Conservation (phyloP, 768 basidiomycete genomes). For the Mycena galericulata region DNA sequence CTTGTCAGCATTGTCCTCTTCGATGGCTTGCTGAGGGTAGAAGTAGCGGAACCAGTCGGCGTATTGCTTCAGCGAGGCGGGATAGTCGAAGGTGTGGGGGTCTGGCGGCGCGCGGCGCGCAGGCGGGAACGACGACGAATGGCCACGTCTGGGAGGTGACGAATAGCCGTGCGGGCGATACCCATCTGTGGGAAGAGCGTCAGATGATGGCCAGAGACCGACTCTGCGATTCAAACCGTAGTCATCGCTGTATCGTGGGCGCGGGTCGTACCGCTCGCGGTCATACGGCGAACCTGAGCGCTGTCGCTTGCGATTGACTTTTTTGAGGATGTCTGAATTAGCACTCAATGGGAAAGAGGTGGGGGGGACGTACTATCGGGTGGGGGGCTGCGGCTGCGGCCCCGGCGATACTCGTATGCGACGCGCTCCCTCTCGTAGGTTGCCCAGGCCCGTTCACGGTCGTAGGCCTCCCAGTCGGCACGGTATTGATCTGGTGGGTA, state of each 20-base stretch:
- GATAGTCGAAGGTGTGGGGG: conserved; percentile 85
- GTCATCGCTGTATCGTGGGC: conserved; percentile 85
- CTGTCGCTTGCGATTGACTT: conserved; percentile 80
- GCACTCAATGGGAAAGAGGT: conserved; percentile 7
- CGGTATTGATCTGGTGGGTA: conserved; percentile 73
- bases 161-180: conserved; percentile 60
- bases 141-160: conserved; percentile 73
- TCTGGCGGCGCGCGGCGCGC: conserved; percentile 77
- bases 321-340: conserved; percentile 29
- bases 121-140: conserved; percentile 59
- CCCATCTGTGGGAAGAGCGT: conserved; percentile 55
- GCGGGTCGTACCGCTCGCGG: conserved; percentile 84
- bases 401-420: conserved; percentile 78
- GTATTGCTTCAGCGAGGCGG: conserved; percentile 84
- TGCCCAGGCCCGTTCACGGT: conserved; percentile 77
- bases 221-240: conserved; percentile 66
- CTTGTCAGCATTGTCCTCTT: conserved; percentile 88
- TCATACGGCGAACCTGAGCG: conserved; percentile 87
- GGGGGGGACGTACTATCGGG: conserved; percentile 63
- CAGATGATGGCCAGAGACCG: conserved; percentile 12
- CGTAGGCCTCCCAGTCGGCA: conserved; percentile 76
- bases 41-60: conserved; percentile 89
- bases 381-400: conserved; percentile 82
- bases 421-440: conserved; percentile 77
- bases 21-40: conserved; percentile 79